A percentile compares a stretch with the other conserved stretches of the same genome.
Evolutionary conservation across 345 rosid genomes (phyloP).

Genomic region (Geranium rotundifolium): DNA sequence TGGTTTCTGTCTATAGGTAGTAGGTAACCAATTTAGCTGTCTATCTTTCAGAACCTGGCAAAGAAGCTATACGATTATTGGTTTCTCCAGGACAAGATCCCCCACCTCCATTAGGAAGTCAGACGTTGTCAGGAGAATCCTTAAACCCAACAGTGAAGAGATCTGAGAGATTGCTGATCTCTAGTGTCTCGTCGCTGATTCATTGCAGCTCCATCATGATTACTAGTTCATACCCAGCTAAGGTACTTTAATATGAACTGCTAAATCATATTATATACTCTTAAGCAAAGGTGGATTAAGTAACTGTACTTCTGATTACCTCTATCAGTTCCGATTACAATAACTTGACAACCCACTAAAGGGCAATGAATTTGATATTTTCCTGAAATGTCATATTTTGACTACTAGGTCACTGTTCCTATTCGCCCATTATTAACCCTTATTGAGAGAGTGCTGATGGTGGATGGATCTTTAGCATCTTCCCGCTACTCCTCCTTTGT

Average conservation of each 20-base stretch:
- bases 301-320: neutral
- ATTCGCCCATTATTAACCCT: slow-evolving; percentile 52
- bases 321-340: too few species aligned
- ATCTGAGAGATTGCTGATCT: slow-evolving; percentile 29
- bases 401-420: slow-evolving; percentile 48
- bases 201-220: slow-evolving; percentile 58
- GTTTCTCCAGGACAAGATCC: slow-evolving; percentile 60
- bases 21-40: neutral
- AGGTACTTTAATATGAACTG: slow-evolving; percentile 29
- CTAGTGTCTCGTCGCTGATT: slow-evolving; percentile 45
- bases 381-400: slow-evolving; percentile 10
- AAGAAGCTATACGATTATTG: slow-evolving; percentile 49
- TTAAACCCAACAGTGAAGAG: slow-evolving; percentile 32
- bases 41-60: slow-evolving; percentile 43
- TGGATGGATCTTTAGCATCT: slow-evolving; percentile 62
- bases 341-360: neutral
- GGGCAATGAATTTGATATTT: slow-evolving; percentile 1
- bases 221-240: slow-evolving; percentile 49
- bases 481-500: slow-evolving; percentile 30
- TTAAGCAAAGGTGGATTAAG: neutral
- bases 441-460: slow-evolving; percentile 66
- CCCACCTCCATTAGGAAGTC: slow-evolving; percentile 60
- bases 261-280: neutral
- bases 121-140: slow-evolving; percentile 22
- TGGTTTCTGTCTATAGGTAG: slow-evolving; percentile 3